Base-by-base conservation (phyloP, 306 rosid genomes). In the Gleditsia sinensis region DNA sequence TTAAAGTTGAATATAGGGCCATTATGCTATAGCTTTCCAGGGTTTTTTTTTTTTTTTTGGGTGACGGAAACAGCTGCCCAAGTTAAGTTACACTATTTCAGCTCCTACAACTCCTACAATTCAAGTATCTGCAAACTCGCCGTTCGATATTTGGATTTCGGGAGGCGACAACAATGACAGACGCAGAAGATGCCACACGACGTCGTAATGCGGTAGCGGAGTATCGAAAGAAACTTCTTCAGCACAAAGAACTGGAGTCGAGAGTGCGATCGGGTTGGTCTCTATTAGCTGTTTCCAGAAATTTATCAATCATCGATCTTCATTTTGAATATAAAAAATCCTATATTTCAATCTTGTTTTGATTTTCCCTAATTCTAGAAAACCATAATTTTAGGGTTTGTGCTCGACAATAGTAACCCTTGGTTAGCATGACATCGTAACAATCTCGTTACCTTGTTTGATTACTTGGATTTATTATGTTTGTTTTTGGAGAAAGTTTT, bases 181-280 rank as follows among this genome's bases (percentile, higher is more conserved):
- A 94, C 3, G 54, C 85, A 2, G 99, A 92, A 2, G 98, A 92
- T 25, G 92, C 87, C 12, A 64, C 61, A 0, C 90, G 95, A 17
- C 92, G 98, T 74, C 96, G 91, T 53, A 86, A 28, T 3, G 91
- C 85, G 11, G 84, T 83, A 39, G 80, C 86, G 3, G 95, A 90
- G 0, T 92, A 92, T 78, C 92, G 93, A 19, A 92, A 90, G 85
- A 87, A 88, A 72, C 90, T 92, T 53, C 96, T 92, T 63, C 93
- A 86, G 78, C 96, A 92, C 83, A 94, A 92, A 76, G 99, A 94
- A 83, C 78, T 92, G 67, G 97, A 94, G 21, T 82, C 96, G 70
- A 78, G 93, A 74, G 96, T 90, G 3, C 95, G 97, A 83, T 78
- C 96, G 55, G 93, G 99, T 94, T 75, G 5, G 89, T 77, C 67